These are phyloP conservation scores for Cryptococcus sp. DNA, from an alignment of 1,284 basidiomycete species.

Conservation along the genomic window DNA sequence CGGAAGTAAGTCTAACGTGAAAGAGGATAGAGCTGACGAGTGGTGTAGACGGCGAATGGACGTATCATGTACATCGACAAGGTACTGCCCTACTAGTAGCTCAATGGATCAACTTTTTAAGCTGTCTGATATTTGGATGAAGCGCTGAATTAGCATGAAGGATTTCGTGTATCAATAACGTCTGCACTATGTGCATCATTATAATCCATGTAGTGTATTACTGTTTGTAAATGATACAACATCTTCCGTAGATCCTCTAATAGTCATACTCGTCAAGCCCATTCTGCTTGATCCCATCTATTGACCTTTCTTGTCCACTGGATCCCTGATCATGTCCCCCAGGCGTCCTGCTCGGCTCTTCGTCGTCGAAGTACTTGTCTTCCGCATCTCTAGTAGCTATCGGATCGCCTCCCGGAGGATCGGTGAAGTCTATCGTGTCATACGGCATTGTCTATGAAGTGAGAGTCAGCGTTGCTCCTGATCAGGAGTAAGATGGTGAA, in stretches of 20 bases:
- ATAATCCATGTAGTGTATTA: neutral
- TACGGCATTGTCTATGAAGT: slow-evolving; percentile 45
- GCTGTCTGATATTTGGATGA: no score
- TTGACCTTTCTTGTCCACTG: neutral
- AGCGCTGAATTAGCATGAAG: no score
- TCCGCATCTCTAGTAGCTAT: slow-evolving; percentile 40
- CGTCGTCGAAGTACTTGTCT: slow-evolving; percentile 51
- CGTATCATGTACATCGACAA: slow-evolving; percentile 44
- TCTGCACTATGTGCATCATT: no score
- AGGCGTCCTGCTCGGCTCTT: slow-evolving; percentile 37
- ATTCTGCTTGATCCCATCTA: slow-evolving; percentile 26
- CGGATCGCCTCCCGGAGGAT: slow-evolving; percentile 38
- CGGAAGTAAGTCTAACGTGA: slow-evolving; percentile 29
- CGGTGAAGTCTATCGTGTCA: slow-evolving; percentile 44
- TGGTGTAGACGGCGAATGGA: slow-evolving; percentile 41
- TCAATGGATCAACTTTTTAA: no score
- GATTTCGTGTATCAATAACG: no score
- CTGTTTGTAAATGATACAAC: neutral
- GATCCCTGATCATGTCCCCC: slow-evolving; percentile 17
- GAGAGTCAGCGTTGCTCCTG: neutral
- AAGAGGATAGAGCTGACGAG: neutral
- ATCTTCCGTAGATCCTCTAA: slow-evolving; percentile 15
- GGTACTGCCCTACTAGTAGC: slow-evolving; percentile 20
- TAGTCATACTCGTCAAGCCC: slow-evolving; percentile 52
- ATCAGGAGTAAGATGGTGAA: neutral